Evolutionary conservation across 306 rosid species (phyloP).

Genomic region (Sindora glabra): DNA sequence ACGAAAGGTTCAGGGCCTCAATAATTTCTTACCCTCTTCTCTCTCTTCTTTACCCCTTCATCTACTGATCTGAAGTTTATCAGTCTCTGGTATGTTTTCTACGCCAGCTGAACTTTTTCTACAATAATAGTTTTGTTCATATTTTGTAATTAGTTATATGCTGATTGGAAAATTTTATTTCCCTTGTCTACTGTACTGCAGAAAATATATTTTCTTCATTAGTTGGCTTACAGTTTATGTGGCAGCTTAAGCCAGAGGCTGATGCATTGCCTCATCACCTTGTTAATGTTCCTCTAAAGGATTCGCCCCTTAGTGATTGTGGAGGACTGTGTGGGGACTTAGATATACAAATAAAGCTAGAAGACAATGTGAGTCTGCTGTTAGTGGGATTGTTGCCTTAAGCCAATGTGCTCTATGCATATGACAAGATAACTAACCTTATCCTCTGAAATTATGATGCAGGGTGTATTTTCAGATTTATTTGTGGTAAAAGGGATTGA

Average conservation of each 20-base stretch:
- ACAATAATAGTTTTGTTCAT: no score
- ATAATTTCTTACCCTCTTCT: not conserved
- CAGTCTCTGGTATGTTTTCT: no score
- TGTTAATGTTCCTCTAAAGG: conserved; percentile 79
- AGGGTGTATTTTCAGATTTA: conserved; percentile 94
- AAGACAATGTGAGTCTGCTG: conserved; percentile 66
- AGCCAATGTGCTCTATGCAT: conserved; percentile 3
- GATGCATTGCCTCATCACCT: conserved; percentile 54
- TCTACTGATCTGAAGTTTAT: no score
- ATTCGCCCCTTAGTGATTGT: conserved; percentile 90
- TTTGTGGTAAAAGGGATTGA: conserved; percentile 77
- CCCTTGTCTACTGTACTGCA: conserved; percentile 34
- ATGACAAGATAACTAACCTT: conserved; percentile 9
- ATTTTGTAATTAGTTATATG: no score
- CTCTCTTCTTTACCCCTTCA: not conserved
- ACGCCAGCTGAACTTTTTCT: no score
- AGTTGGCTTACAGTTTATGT: conserved; percentile 87
- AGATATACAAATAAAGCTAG: conserved; percentile 74
- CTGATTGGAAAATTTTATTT: conserved; percentile 14
- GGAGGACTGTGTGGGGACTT: conserved; percentile 90
- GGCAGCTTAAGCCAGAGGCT: conserved; percentile 62
- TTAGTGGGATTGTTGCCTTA: conserved; percentile 25
- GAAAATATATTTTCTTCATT: conserved; percentile 91
- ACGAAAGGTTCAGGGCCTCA: no score
- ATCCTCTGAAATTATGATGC: conserved; percentile 33